Base-by-base conservation (phyloP, 169 alveolate species). In the Eimeria necatrix region DNA sequence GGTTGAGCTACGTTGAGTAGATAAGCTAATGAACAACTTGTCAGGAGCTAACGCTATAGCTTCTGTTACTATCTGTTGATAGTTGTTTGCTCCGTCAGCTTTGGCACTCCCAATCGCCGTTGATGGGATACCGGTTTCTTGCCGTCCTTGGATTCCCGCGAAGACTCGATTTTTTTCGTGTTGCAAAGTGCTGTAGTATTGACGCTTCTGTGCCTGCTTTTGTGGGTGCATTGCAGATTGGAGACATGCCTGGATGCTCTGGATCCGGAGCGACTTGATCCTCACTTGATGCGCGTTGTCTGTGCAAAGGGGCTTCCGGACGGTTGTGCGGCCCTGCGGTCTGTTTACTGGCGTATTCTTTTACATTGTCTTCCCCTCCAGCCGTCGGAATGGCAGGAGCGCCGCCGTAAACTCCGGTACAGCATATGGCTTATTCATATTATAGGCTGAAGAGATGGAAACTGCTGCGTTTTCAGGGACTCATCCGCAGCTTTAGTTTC, bases 241-340 rank as follows among this genome's bases (percentile, higher is more conserved):
- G 92, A 85, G 93, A 32, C 60, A 32, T 92, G 95, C 71, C 70
- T 61, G 20, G 83, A 83, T 49, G 90, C 91, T 16, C 74, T 85
- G n/a, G 61, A 92, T 20, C 84, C 80, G 48, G 53, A 53, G 81
- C 32, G 20, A 8, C 89, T 93, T 56, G 89, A 83, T 83, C 56
- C 22, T 46, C 78, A 84, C 56, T 46, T 53, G 88, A 78, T 78
- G 52, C 70, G 95, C 48, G 70, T 61, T 10, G 26, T 71, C 20
- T 96, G 94, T 73, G 60, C 80, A 6, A 61, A 70, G 70, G 89
- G 95, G 89, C 91, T 93, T 78, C 95, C 95, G 16, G 95, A 93
- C 68, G 87, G 80, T 9, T 93, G 89, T 68, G 93, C 95, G 3
- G 95, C 95, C n/a, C 68, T 93, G 68, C 88, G 95, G 8, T 89